Evolutionary conservation across 352 stramenopile species (phyloP).

Genomic region (Phytophthora melonis): DNA sequence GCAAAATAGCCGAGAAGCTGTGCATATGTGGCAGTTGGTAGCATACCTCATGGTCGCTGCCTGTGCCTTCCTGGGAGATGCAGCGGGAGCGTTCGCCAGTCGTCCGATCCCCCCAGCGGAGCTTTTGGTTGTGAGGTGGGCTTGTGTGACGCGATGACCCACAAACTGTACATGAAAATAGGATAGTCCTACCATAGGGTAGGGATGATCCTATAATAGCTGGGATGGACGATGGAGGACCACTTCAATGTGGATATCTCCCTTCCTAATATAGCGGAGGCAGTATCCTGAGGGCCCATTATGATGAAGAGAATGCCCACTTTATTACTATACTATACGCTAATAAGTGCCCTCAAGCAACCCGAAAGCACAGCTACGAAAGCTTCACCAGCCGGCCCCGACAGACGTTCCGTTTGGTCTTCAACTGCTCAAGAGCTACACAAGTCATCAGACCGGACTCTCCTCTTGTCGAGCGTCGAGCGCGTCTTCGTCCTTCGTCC

Average conservation of each 20-base stretch:
- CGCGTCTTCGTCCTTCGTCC: conserved; percentile 13
- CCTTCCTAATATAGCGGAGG: no score
- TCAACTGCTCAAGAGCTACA: conserved; percentile 5
- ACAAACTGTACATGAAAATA: conserved; percentile 8
- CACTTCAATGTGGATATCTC: background rate
- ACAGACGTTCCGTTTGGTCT: conserved; percentile 21
- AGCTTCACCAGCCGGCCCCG: conserved; percentile 24
- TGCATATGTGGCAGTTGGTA: background rate
- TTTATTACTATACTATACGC: conserved; percentile 54
- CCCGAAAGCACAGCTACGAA: conserved; percentile 41
- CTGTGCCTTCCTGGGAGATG: conserved; percentile 12
- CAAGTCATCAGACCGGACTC: background rate
- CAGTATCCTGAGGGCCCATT: no score
- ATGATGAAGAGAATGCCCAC: conserved; percentile 45
- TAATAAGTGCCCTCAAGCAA: conserved; percentile 47
- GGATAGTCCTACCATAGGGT: background rate
- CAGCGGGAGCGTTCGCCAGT: conserved; percentile 25
- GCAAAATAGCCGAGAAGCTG: conserved; percentile 8
- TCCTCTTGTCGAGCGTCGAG: conserved; percentile 3
- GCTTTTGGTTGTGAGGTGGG: conserved; percentile 29
- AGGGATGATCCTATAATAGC: conserved; percentile 6
- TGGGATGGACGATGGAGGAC: conserved; percentile 1
- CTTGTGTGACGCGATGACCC: conserved; percentile 15
- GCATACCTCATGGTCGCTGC: conserved; percentile 34
- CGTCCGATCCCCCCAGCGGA: conserved; percentile 15